Base-by-base conservation (phyloP, 129 eudicot genomes). In the Lactuca saligna region DNA sequence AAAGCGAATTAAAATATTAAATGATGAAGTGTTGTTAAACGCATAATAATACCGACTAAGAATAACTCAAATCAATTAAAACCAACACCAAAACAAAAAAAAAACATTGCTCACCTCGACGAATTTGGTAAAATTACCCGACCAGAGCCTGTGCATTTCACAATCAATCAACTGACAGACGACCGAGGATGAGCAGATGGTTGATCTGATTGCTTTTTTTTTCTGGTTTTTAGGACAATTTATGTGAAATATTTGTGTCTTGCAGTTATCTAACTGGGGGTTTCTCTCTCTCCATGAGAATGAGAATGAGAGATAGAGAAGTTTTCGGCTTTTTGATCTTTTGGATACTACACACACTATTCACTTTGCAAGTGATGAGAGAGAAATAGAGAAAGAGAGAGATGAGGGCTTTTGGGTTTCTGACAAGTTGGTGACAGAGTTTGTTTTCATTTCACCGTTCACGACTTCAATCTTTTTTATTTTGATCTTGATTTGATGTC, bases 351-450 rank as follows among this genome's bases (percentile, higher is more conserved):
- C 46, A 68, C 32, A 44, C 75, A 71, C 59, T 59, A 46, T 70
- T 70, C 59, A 59, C 34, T 58, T 58, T 48, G 75, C 9, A 70
- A 70, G 57, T 0, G 66, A 38, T 13, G 54, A 57, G 58, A 68
- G 64, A 39, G 54, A 49, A 29, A 48, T 61, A 67, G 32, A 25
- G 57, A 55, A 10, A 15, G 11, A 16, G 51, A 46, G 51, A 32
- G 61, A 66, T 33, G 61, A 49, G 56, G 29, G 60, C 60, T 60
- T 71, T 71, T 71, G 59, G 60, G 50, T 59, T 71, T 46, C 75
- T 71, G 75, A 71, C 74, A 69, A 56, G 74, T 68, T 69, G 74
- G 65, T 69, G 63, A 55, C 75, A 59, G 59, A 71, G 75, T 70
- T 70, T 70, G 75, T 70, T 70, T 58, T 61, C 16, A 58, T 69